phyloP scores from a whole-genome alignment of 2,329 filamentous ascomycete species.

The Penicillium frequentans region DNA sequence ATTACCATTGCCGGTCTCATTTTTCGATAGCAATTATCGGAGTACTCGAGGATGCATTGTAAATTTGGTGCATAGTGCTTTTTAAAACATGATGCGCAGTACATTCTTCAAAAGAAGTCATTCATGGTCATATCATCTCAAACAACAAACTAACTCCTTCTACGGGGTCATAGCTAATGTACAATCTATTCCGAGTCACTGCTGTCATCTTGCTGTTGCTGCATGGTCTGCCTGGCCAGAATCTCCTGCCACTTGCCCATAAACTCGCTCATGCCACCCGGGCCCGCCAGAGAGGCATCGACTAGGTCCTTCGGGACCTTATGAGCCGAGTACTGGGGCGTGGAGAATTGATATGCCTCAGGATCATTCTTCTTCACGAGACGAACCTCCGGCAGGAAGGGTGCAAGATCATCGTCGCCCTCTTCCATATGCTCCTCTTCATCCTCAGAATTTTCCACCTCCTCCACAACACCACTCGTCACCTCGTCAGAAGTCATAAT shows the following conservation, averaged over 20 bases:
- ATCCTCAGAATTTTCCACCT: slow-evolving; percentile 34
- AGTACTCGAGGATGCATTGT: background rate
- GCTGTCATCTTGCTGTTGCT: slow-evolving; percentile 37
- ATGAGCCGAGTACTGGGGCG: slow-evolving; percentile 88
- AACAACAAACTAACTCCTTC: background rate
- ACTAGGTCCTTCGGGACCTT: slow-evolving; percentile 95
- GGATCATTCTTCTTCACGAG: slow-evolving; percentile 82
- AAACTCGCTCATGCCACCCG: slow-evolving; percentile 79
- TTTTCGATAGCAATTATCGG: background rate
- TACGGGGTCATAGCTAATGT: background rate
- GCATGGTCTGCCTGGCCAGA: slow-evolving; percentile 40
- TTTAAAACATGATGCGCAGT: background rate
- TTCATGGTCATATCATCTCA: background rate
- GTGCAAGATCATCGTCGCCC: slow-evolving; percentile 51
- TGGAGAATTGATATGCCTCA: slow-evolving; percentile 81
- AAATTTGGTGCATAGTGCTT: background rate
- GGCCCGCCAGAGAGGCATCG: slow-evolving; percentile 63
- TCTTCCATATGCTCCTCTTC: slow-evolving; percentile 46
- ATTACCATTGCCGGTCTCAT: too few relatives aligned
- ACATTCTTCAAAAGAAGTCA: background rate
- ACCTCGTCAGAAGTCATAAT: slow-evolving; percentile 23
- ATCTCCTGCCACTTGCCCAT: slow-evolving; percentile 71
- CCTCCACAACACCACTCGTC: slow-evolving; percentile 25
- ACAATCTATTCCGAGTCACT: slow-evolving; percentile 31
- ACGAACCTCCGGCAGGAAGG: slow-evolving; percentile 73